phyloP scores from a whole-genome alignment of 352 stramenopile species.

The Pythium guiyangense region DNA sequence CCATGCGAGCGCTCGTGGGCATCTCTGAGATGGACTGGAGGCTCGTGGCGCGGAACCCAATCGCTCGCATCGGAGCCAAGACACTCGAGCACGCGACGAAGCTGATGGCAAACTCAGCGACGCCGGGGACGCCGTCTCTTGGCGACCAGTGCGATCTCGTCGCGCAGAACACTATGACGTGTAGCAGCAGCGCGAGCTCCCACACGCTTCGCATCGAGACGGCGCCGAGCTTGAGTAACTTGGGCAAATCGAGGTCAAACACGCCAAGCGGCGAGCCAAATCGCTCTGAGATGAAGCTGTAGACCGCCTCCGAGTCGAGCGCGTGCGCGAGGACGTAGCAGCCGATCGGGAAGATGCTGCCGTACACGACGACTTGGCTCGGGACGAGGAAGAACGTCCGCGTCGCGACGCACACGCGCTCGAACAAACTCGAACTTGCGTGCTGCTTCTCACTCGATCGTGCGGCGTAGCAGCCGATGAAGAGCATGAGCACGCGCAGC shows the following conservation, averaged over 20 bases:
- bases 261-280: conserved; percentile 15
- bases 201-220: conserved; percentile 29
- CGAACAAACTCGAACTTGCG: neutral
- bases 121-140: neutral
- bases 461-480: conserved; percentile 7
- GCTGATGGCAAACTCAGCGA: conserved; percentile 6
- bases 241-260: conserved; percentile 1
- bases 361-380: conserved; percentile 28
- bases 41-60: neutral
- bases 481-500: conserved; percentile 9
- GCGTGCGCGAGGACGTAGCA: conserved; percentile 28
- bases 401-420: neutral
- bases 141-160: neutral
- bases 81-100: conserved; percentile 2
- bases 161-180: conserved; percentile 2
- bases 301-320: conserved; percentile 16
- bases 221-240: conserved; percentile 14
- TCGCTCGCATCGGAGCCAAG: conserved; percentile 3
- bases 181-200: conserved; percentile 11
- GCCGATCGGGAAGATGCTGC: conserved; percentile 20
- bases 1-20: no score
- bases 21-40: conserved; percentile 10
- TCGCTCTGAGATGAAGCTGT: conserved; percentile 14
- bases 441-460: neutral
- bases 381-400: conserved; percentile 23